Percentiles rank a stretch among this genome's conserved stretches.
Conservation (phyloP, 495 filamentous ascomycete species). For the Cudoniella acicularis region DNA sequence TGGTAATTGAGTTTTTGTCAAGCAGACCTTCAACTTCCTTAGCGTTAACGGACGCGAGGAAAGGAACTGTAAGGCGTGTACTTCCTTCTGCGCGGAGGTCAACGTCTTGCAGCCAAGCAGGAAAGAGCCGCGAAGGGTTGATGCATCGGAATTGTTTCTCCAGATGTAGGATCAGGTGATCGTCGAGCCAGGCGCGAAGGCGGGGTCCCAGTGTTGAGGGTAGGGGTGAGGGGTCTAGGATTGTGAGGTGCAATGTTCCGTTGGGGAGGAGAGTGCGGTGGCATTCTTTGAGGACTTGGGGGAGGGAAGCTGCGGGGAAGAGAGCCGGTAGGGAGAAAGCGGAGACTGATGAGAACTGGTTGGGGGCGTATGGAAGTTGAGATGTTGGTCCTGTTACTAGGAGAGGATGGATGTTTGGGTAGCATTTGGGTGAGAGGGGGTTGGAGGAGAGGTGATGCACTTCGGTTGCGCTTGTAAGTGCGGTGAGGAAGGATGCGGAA, state of each 20-base stretch:
- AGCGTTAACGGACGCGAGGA: constrained; percentile 9
- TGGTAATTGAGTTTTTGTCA: background rate
- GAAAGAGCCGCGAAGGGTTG: constrained; percentile 39
- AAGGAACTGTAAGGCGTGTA: constrained; percentile 9
- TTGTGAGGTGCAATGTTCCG: constrained; percentile 39
- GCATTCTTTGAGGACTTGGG: constrained; percentile 23
- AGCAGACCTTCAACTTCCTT: constrained; percentile 2
- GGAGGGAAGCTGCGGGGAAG: constrained; percentile 22
- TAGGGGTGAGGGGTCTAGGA: constrained; percentile 45
- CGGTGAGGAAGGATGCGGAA: constrained; percentile 18
- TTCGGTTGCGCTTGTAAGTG: constrained; percentile 3
- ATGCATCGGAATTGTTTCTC: constrained; percentile 41
- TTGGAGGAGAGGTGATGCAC: constrained; percentile 20
- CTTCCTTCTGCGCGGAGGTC: constrained; percentile 23
- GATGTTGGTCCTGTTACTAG: constrained; percentile 5
- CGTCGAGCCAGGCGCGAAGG: constrained; percentile 44
- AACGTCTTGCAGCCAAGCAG: constrained; percentile 39
- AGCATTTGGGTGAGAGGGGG: constrained; percentile 20
- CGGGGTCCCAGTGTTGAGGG: constrained; percentile 39
- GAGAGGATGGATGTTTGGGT: constrained; percentile 21
- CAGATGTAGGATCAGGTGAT: constrained; percentile 42
- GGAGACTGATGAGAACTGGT: constrained; percentile 20
- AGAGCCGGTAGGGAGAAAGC: constrained; percentile 18
- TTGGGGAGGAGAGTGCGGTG: constrained; percentile 12
- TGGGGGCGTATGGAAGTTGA: constrained; percentile 23